phyloP scores from a whole-genome alignment of 2,329 filamentous ascomycete genomes.

The Aureobasidium sp. region DNA sequence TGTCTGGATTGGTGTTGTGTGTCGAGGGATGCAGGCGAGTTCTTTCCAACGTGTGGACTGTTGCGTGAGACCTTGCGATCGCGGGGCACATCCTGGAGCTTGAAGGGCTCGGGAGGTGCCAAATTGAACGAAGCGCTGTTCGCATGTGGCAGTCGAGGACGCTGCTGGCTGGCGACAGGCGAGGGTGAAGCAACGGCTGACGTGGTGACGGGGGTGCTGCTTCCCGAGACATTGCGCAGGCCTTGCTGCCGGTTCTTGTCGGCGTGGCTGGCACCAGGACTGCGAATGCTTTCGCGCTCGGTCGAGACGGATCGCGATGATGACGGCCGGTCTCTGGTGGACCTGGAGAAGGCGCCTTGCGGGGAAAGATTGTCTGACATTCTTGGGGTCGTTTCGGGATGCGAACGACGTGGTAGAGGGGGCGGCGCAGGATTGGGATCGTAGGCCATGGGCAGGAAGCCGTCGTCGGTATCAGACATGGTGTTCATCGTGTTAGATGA shows the following conservation, averaged over 20 bases:
- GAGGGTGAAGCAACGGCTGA: slow-evolving; percentile 26
- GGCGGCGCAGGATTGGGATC: slow-evolving; percentile 40
- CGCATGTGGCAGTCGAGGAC: slow-evolving; percentile 24
- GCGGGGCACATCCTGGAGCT: slow-evolving; percentile 73
- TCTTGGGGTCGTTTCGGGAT: slow-evolving; percentile 12
- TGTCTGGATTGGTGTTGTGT: neutral
- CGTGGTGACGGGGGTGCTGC: slow-evolving; percentile 23
- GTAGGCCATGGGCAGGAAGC: slow-evolving; percentile 46
- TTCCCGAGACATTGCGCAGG: slow-evolving; percentile 25
- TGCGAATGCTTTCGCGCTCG: slow-evolving; percentile 31
- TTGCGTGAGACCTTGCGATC: slow-evolving; percentile 43
- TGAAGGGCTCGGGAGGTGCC: slow-evolving; percentile 48
- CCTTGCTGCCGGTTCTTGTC: slow-evolving; percentile 40
- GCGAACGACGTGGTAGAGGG: slow-evolving; percentile 15
- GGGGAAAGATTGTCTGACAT: slow-evolving; percentile 27
- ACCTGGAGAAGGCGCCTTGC: slow-evolving; percentile 39
- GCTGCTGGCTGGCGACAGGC: slow-evolving; percentile 21
- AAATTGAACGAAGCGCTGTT: slow-evolving; percentile 25
- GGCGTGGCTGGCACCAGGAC: slow-evolving; percentile 2
- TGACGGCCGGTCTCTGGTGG: slow-evolving; percentile 31
- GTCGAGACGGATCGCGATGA: slow-evolving; percentile 41
- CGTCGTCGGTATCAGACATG: slow-evolving; percentile 51
- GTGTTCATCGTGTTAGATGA: slow-evolving; percentile 36
- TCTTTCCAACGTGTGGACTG: slow-evolving; percentile 27
- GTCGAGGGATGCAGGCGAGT: slow-evolving; percentile 4